Evolutionary conservation across 495 filamentous ascomycete genomes (phyloP).

Genomic region (Neurospora sp.): DNA sequence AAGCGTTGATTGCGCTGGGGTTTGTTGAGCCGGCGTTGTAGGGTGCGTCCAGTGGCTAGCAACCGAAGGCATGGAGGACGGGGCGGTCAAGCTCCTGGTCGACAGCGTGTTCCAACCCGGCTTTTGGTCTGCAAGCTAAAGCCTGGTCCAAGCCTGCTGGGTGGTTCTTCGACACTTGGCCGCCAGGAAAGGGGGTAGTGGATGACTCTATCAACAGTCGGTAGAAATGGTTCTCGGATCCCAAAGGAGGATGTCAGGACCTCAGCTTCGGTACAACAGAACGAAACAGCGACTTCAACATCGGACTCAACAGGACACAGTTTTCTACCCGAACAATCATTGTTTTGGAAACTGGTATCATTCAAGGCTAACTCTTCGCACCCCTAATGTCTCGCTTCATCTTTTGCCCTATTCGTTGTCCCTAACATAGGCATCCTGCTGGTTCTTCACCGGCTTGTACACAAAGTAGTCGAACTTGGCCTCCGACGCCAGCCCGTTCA

Average conservation of each 20-base stretch:
- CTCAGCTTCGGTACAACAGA: background rate
- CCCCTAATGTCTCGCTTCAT: background rate
- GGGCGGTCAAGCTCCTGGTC: background rate
- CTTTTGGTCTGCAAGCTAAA: background rate
- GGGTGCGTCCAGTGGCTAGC: background rate
- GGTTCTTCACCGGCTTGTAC: slow-evolving; percentile 38
- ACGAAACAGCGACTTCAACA: background rate
- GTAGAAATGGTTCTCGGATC: background rate
- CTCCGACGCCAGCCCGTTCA: slow-evolving; percentile 36
- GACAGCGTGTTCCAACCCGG: background rate
- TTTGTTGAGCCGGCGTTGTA: background rate
- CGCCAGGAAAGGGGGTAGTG: background rate
- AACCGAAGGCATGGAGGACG: background rate
- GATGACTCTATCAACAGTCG: background rate
- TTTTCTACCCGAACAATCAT: background rate
- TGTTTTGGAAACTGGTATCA: background rate
- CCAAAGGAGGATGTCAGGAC: background rate
- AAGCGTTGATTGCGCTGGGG: slow-evolving; percentile 20
- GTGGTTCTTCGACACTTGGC: background rate
- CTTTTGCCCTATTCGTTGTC: background rate
- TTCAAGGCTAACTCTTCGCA: background rate
- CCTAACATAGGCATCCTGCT: slow-evolving; percentile 36
- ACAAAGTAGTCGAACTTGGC: slow-evolving; percentile 42
- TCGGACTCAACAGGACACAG: background rate
- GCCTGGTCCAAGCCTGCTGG: background rate